Conservation (phyloP, 2,329 filamentous ascomycete species). For the Capronia americana region DNA sequence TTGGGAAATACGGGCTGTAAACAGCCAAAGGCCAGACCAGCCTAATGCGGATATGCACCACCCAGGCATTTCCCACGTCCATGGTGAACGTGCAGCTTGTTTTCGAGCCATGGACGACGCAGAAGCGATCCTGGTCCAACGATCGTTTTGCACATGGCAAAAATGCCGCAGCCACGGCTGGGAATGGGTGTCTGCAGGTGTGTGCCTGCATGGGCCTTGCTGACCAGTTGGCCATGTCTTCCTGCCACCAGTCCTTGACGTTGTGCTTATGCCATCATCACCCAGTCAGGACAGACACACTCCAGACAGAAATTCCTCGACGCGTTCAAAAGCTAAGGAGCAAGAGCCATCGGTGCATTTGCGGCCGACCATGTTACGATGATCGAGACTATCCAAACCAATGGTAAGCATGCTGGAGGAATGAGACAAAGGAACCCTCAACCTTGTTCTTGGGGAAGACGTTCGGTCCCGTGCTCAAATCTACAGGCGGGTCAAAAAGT, state of each 20-base stretch:
- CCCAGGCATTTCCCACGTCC: constrained; percentile 2
- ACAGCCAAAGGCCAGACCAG: neutral
- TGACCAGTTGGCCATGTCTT: neutral
- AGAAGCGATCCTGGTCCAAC: constrained; percentile 9
- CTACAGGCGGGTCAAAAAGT: neutral
- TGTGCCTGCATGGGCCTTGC: constrained; percentile 11
- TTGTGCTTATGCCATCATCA: constrained; percentile 1
- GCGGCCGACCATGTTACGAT: constrained; percentile 3
- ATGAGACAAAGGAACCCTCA: neutral
- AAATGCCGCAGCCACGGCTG: constrained; percentile 21
- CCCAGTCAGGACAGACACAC: neutral
- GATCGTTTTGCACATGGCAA: constrained; percentile 20
- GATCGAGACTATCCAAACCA: neutral
- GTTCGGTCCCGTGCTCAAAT: neutral
- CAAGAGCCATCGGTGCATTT: constrained; percentile 1
- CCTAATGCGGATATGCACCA: neutral
- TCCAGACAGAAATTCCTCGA: neutral
- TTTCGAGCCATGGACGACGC: neutral
- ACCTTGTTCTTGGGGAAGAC: neutral
- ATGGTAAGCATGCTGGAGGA: neutral
- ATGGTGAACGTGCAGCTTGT: neutral
- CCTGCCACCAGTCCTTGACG: neutral
- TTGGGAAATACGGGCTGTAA: constrained; percentile 12
- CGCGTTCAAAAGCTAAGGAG: neutral
- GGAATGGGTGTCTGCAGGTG: constrained; percentile 1